Conservation (phyloP, 2,329 filamentous ascomycete species). For the Grosmannia penicillata region DNA sequence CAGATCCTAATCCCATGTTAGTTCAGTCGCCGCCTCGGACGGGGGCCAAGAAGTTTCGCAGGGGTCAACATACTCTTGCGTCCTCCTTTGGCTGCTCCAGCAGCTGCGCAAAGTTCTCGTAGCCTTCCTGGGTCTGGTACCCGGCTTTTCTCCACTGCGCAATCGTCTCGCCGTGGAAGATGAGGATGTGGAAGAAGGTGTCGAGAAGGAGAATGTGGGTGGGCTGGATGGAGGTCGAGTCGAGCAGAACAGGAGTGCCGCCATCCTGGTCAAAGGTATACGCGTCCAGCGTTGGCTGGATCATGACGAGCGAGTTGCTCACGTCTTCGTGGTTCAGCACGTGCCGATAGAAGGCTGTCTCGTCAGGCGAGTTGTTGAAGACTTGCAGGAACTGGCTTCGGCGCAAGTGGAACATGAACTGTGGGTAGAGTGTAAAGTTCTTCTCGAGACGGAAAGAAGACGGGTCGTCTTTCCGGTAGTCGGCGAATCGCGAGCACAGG, state of each 20-base stretch:
- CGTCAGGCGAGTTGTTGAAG: slow-evolving; percentile 98
- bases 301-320: slow-evolving; percentile 95
- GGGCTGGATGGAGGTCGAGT: slow-evolving; percentile 91
- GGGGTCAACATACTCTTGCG: slow-evolving; percentile 42
- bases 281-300: slow-evolving; percentile 91
- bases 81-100: slow-evolving; percentile 94
- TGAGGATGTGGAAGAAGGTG: slow-evolving; percentile 98
- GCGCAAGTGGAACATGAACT: slow-evolving; percentile 99
- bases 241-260: slow-evolving; percentile 80
- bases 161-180: slow-evolving; percentile 96
- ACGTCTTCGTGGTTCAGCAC: slow-evolving; percentile 96
- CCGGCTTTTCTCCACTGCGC: slow-evolving; percentile 97
- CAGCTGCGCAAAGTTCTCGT: slow-evolving; percentile 84
- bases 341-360: slow-evolving; percentile 97
- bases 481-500: slow-evolving; percentile 88
- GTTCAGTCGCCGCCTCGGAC: neutral
- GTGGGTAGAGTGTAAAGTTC: slow-evolving; percentile 97
- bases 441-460: slow-evolving; percentile 95
- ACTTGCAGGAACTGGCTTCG: slow-evolving; percentile 96
- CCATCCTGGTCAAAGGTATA: slow-evolving; percentile 96
- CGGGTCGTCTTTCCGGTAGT: slow-evolving; percentile 95
- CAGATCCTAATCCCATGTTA: slow-evolving; percentile 49
- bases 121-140: slow-evolving; percentile 95
- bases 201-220: slow-evolving; percentile 89
- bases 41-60: neutral